phyloP scores from a whole-genome alignment of 257 asterid species.

The Nicotiana noctiflora region DNA sequence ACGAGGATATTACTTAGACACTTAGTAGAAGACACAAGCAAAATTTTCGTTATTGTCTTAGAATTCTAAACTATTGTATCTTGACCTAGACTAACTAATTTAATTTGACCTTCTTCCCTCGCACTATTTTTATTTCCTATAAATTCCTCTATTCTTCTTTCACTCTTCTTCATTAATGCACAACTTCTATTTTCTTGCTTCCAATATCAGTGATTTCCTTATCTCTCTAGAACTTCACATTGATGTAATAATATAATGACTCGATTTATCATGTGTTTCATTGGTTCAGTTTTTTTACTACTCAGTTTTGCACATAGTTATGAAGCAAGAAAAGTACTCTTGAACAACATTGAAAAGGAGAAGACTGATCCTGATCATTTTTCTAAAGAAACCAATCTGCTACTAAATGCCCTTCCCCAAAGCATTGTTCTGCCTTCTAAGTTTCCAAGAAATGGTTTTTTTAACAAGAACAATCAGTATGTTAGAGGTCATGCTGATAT shows the following conservation, averaged over 20 bases:
- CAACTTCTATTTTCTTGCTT: background rate
- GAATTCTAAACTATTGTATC: background rate
- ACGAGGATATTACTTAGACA: background rate
- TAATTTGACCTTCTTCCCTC: background rate
- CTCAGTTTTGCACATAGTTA: background rate
- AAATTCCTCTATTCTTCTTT: background rate
- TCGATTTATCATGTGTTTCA: background rate
- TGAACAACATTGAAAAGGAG: background rate
- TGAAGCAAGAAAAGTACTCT: background rate
- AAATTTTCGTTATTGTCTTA: background rate
- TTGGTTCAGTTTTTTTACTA: background rate
- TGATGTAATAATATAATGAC: background rate
- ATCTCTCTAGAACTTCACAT: background rate
- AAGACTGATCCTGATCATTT: background rate
- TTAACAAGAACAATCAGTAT: background rate
- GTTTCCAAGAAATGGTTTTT: background rate
- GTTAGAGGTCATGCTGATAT: background rate
- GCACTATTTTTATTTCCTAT: background rate
- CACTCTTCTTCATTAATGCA: background rate
- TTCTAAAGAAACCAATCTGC: background rate
- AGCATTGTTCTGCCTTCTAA: background rate
- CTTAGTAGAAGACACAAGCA: background rate
- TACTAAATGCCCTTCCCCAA: background rate
- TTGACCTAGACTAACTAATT: background rate
- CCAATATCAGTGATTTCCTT: background rate